Base-by-base conservation (phyloP, 768 basidiomycete species). In the Collybia mongolica region DNA sequence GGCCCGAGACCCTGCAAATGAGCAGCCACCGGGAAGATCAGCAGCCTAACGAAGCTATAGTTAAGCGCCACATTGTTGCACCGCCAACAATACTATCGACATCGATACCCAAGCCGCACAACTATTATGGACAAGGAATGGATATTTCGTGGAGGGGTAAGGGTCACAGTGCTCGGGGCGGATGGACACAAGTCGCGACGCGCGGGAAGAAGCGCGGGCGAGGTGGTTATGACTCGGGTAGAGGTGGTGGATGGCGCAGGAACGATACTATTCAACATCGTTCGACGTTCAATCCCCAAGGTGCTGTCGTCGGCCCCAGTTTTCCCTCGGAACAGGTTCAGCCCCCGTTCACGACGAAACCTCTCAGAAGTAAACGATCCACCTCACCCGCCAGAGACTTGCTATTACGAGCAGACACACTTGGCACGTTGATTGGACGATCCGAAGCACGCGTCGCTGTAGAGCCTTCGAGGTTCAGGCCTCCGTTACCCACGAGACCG, bases 31-130 rank as follows among this genome's bases (percentile, higher is more conserved):
- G 32, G 32, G 59, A 60, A 40, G 59, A 60, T 38, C 46, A 48
- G n/a, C 59, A 60, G 28, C 59, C 59, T 1, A 60, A 60, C 11
- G 59, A 60, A 40, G 36, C 42, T 2, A 52, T 60, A 2, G 49
- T 55, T 39, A 58, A 60, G 32, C 52, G 54, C 4, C 52, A 51
- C 38, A 45, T 32, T 3, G 29, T 6, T 20, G 49, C 47, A 14
- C 59, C 58, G 22, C 58, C 58, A 4, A 3, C 54, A 40, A 23
- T 60, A 19, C 41, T 55, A 1, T 26, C 48, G 24, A 39, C 52
- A 15, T 32, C 48, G 1, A 12, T 39, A n/a, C 24, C 37, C 5
- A 36, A 23, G n/a, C 44, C 38, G 7, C 36, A 12, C 6, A 9
- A 8, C 9, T 39, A 26, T 36, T 26, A 39, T 32, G 44, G 23